Evolutionary conservation across 768 basidiomycete genomes (phyloP), one percentile per base, ranked within the genome.

Genomic region (Tulasnella calospora): DNA sequence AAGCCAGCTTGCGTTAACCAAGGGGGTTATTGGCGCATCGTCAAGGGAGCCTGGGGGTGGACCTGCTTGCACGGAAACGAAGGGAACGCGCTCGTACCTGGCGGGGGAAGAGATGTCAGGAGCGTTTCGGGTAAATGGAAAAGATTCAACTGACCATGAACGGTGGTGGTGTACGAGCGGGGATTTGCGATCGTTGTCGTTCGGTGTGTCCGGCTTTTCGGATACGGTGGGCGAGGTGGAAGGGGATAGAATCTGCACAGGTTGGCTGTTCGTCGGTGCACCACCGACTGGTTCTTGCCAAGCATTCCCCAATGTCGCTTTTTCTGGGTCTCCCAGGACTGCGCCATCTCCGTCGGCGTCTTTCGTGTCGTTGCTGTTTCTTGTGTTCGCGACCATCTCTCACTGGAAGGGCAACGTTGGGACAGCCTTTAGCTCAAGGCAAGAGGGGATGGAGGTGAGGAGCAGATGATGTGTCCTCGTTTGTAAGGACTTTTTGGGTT

Each of bases 41-140:
- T 85, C 85, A 55, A 85, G 80, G 0, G 83, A 81, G 1, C 81
- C 81, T 6, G 83, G 83, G 1, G 85, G 80, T 0, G 84, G 85
- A 35, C 84, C 83, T 3, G 84, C 80, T 33, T 76, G 40, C 12
- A 46, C 38, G 27, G 71, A 41, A 19, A 76, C 33, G 74, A 80
- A 80, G 13, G 80, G 80, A 19, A 81, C 80, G 23, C 80, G 81
- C 19, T 51, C 71, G 35, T 75, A 81, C 80, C 80, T 79, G 71
- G 89, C 80, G 23, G 17, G 23, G 21, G 27, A 19, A 6, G 17
- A 7, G 41, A n/a, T 44, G n/a, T 23, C 23, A 75, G 33, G n/a
- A 38, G 71, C 57, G 30, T 27, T 61, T 13, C 2, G 30, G 30
- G 57, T 61, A 5, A n/a, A 27, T 2, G 23, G n/a, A 61, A 12